A percentile compares a stretch with the other conserved stretches of the same genome.
Conservation (phyloP, 106 monocot species). For the Apostasia ramifera region DNA sequence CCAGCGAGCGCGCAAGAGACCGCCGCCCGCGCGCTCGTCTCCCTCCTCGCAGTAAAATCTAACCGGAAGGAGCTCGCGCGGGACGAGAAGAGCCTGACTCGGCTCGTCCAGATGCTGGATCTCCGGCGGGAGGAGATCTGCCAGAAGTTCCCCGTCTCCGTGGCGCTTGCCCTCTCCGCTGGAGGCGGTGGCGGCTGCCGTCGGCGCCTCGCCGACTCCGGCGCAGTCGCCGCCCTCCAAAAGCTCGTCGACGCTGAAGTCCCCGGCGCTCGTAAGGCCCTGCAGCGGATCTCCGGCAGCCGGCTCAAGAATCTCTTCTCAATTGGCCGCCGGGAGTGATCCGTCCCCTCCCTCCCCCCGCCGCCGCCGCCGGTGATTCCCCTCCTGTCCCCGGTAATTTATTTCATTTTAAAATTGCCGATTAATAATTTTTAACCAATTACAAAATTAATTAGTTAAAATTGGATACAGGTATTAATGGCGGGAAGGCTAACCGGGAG, state of each 20-base stretch:
- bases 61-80: conserved; percentile 46
- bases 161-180: conserved; percentile 30
- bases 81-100: conserved; percentile 70
- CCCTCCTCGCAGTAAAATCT: conserved; percentile 32
- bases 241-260: conserved; percentile 62
- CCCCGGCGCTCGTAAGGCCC: conserved; percentile 67
- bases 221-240: conserved; percentile 51
- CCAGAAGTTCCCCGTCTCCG: conserved; percentile 43
- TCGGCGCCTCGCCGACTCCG: conserved; percentile 46
- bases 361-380: background rate
- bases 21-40: conserved; percentile 35
- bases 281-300: conserved; percentile 54
- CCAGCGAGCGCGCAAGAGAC: conserved; percentile 55
- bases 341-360: background rate
- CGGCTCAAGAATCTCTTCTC: conserved; percentile 63
- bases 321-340: conserved; percentile 40
- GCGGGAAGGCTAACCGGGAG: too few relatives aligned
- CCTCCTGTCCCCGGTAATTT: background rate
- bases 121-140: conserved; percentile 39
- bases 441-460: background rate
- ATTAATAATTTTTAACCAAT: background rate
- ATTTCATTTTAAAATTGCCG: background rate
- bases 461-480: background rate
- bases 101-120: conserved; percentile 69
- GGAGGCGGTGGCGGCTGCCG: conserved; percentile 42